Base-by-base conservation (phyloP, 257 asterid species). In the Ballota nigra region DNA sequence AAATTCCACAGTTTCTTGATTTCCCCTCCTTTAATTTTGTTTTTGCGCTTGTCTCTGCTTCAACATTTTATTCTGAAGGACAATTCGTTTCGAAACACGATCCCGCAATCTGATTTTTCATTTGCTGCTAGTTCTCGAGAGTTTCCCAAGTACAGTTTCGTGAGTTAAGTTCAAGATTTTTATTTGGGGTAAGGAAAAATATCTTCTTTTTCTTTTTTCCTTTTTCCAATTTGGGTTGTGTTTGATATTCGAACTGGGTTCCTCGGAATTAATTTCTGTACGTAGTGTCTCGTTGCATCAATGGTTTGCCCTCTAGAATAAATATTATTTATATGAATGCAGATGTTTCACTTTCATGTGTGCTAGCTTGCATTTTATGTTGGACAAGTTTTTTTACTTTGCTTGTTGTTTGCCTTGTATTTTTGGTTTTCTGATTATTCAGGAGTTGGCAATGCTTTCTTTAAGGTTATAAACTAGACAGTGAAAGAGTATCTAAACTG, bases 141-240 rank as follows among this genome's bases (percentile, higher is more conserved):
- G 68, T 8, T 34, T 66, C 47, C 68, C 56, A 60, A 75, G 75
- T 40, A 6, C 19, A 28, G 58, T 69, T 52, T 60, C 61, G 49
- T 10, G 20, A 60, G 70, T 73, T 34, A 74, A 77, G 57, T 60
- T 73, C 36, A 40, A 60, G 45, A 28, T 38, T 69, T 80, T 22
- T 43, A 15, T 29, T 77, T 49, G 29, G 77, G 79, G 73, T 81
- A 69, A 63, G 16, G 4, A 1, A 36, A 69, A 26, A 28, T n/a
- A 18, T 18, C 9, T 12, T 26, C 0, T 10, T 5, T 23, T 26
- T 31, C 33, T 6, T 45, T n/a, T n/a, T n/a, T n/a, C n/a, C n/a
- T n/a, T n/a, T n/a, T 24, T 58, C 36, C 7, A 63, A 65, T 74
- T 66, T 59, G 62, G 62, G 64, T 1, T 33, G 34, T 23, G 59